A percentile compares a stretch with the other conserved stretches of the same genome.
These are phyloP conservation scores for Xylariaceae sp. DNA, from an alignment of 2,329 filamentous ascomycete genomes.

Conservation along the genomic window DNA sequence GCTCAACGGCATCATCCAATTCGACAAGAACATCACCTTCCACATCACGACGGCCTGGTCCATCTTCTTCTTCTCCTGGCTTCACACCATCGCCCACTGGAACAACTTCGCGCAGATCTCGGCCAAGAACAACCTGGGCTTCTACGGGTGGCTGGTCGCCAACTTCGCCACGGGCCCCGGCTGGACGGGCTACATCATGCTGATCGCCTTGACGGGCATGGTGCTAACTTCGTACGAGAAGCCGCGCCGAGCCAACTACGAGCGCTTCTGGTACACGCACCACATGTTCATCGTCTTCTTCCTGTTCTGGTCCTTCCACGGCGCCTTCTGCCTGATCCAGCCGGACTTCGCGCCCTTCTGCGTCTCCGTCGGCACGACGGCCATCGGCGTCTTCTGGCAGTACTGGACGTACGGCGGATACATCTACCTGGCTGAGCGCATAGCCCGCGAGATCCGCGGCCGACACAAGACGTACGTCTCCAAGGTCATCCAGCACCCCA, in stretches of 20 bases:
- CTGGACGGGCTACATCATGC: constrained; percentile 82
- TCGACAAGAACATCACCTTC: constrained; percentile 85
- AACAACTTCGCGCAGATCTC: constrained; percentile 77
- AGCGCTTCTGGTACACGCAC: constrained; percentile 87
- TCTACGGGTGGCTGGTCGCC: constrained; percentile 69
- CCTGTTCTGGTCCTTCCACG: constrained; percentile 85
- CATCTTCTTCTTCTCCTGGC: constrained; percentile 81
- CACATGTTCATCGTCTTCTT: constrained; percentile 86
- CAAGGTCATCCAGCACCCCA: constrained; percentile 83
- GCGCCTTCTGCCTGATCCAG: constrained; percentile 86
- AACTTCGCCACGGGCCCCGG: constrained; percentile 75
- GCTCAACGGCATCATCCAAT: constrained; percentile 78
- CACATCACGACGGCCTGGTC: constrained; percentile 82
- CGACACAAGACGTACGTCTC: constrained; percentile 79
- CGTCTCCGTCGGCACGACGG: constrained; percentile 55
- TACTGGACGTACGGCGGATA: constrained; percentile 84
- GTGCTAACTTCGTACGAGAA: constrained; percentile 71
- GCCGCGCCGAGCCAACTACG: constrained; percentile 71
- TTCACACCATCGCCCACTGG: constrained; percentile 81
- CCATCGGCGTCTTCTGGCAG: constrained; percentile 77
- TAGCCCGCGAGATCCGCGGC: constrained; percentile 71
- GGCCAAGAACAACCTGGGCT: constrained; percentile 65
- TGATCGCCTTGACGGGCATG: constrained; percentile 71
- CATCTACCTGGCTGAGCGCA: constrained; percentile 69
- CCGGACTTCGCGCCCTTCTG: constrained; percentile 75